Base-by-base conservation (phyloP, 441 rosid genomes). In the Brassica hybrid region DNA sequence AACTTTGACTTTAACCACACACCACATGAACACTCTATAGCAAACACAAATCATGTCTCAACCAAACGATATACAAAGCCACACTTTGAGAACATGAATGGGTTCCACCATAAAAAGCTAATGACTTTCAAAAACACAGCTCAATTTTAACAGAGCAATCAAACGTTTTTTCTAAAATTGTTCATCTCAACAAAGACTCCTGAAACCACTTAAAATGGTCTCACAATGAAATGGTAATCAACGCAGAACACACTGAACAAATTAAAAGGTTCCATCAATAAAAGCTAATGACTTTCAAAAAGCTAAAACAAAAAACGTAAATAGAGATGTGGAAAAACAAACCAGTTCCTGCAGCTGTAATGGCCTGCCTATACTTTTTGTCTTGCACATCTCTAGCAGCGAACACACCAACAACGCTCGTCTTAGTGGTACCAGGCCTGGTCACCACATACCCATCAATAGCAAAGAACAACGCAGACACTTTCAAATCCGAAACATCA, bases 391-490 rank as follows among this genome's bases (percentile, higher is more conserved):
- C 21, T 19, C 21, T 19, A 19, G 21, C 21, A 19, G 21, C 21
- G 21, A 19, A 19, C 21, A 19, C 21, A 19, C 21, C 21, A 19
- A 19, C 21, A 0, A 19, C 21, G 21, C 21, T 19, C 21, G 21
- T 19, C 21, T 19, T 19, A 19, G 21, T 19, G 21, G 21, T 19
- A 19, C 21, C 21, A 19, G 21, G 21, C 21, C 21, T 19, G 21
- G 21, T 19, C 21, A 19, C 21, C 21, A 19, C 21, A 19, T 19
- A 19, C 4, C 85, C 86, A 54, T 79, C 89, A 14, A 86, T 84
- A 0, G 89, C 89, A 38, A 83, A 86, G 77, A 86, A 86, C 12
- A 86, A 62, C 43, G 87, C 87, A 36, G 85, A 81, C 1, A 84
- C 87, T 58, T 86, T 83, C 75, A 84, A 18, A 57, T 83, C 84